phyloP scores from a whole-genome alignment of 257 asterid genomes.

The Solanum corneliomulleri region DNA sequence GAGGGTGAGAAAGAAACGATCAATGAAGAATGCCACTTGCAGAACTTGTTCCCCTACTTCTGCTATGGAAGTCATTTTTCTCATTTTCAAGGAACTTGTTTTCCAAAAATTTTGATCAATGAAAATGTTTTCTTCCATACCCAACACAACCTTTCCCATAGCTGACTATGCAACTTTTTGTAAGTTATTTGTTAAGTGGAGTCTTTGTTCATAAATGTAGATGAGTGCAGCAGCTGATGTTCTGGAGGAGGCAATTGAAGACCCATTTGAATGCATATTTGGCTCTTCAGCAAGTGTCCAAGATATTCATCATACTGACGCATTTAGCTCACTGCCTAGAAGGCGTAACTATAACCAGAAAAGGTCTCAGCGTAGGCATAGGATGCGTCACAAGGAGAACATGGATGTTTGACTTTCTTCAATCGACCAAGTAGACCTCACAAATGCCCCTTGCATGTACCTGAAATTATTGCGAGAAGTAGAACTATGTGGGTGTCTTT shows the following conservation, averaged over 20 bases:
- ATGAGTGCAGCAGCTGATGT: conserved; percentile 1
- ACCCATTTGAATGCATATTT: conserved; percentile 58
- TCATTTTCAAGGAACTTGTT: background rate
- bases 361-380: conserved; percentile 42
- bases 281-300: conserved; percentile 29
- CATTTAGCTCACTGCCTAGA: conserved; percentile 7
- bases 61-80: background rate
- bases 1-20: background rate
- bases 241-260: conserved; percentile 1
- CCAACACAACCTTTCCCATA: background rate
- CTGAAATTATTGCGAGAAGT: background rate
- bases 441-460: background rate
- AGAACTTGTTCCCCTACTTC: background rate
- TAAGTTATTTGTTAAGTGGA: background rate
- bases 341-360: conserved; percentile 27
- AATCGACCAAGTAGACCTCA: background rate
- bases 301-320: conserved; percentile 14
- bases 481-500: background rate
- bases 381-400: conserved; percentile 31
- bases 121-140: no score
- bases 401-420: conserved; percentile 24
- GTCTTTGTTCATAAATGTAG: conserved; percentile 17
- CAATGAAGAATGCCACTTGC: background rate
- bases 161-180: background rate
- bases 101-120: background rate